phyloP scores from a whole-genome alignment of 352 stramenopile species.

The Pythium biforme region DNA sequence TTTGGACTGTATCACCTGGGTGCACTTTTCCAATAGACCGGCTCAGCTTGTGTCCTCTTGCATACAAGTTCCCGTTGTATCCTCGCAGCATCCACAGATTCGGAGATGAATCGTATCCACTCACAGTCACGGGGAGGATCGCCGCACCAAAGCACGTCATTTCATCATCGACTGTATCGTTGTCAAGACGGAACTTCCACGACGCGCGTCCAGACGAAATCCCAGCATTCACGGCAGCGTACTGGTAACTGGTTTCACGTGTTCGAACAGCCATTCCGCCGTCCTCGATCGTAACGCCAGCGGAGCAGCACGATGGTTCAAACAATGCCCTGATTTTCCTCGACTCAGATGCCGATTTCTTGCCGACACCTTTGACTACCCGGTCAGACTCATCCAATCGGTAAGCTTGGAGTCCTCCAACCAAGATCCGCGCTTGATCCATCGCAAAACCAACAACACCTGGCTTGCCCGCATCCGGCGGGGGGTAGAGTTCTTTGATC shows the following conservation, averaged over 20 bases:
- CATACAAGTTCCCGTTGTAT: slow-evolving; percentile 92
- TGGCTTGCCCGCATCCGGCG: neutral
- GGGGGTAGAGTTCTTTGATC: slow-evolving; percentile 25
- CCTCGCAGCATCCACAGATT: slow-evolving; percentile 91
- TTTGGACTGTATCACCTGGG: slow-evolving; percentile 82
- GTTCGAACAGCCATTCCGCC: slow-evolving; percentile 72
- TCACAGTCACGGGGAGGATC: slow-evolving; percentile 84
- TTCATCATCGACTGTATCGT: slow-evolving; percentile 89
- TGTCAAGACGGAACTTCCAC: slow-evolving; percentile 87
- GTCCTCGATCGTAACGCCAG: slow-evolving; percentile 78
- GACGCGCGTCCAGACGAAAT: slow-evolving; percentile 78
- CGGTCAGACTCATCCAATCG: slow-evolving; percentile 41
- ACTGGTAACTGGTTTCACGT: slow-evolving; percentile 87
- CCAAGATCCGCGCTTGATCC: slow-evolving; percentile 43
- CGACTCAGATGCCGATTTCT: slow-evolving; percentile 54
- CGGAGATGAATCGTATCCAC: slow-evolving; percentile 88
- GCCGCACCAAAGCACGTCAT: slow-evolving; percentile 92
- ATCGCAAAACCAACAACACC: slow-evolving; percentile 41
- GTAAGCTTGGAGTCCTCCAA: slow-evolving; percentile 49
- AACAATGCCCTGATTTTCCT: slow-evolving; percentile 75
- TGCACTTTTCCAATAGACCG: slow-evolving; percentile 88
- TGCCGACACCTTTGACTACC: slow-evolving; percentile 34
- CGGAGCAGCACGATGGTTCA: slow-evolving; percentile 72
- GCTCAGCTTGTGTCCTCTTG: slow-evolving; percentile 83
- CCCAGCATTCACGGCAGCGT: slow-evolving; percentile 78